phyloP scores from a whole-genome alignment of 2,329 filamentous ascomycete species.

The Trichothecium roseum region DNA sequence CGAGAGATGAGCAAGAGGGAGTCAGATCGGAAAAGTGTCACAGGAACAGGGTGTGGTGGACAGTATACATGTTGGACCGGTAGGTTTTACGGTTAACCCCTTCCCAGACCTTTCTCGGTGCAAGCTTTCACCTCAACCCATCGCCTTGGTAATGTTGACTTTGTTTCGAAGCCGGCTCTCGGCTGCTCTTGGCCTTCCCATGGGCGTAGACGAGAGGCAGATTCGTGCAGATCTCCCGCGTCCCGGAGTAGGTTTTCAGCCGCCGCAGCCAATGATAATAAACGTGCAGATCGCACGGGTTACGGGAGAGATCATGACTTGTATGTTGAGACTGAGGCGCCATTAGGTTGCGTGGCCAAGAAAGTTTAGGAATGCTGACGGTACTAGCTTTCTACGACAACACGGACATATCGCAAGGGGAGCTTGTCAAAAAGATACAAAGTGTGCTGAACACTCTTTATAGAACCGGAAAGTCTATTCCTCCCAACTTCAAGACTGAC shows the following conservation, averaged over 20 bases:
- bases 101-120: no score
- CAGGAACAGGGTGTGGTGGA: conserved; percentile 17
- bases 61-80: conserved; percentile 18
- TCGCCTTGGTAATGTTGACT: background rate
- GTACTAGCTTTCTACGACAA: conserved; percentile 14
- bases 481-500: conserved; percentile 11
- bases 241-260: conserved; percentile 13
- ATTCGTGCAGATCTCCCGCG: conserved; percentile 15
- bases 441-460: conserved; percentile 9
- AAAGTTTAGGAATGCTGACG: background rate
- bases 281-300: conserved; percentile 15
- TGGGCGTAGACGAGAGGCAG: conserved; percentile 15
- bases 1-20: conserved; percentile 13
- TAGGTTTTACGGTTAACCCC: no score
- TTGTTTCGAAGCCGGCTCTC: conserved; percentile 13
- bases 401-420: conserved; percentile 11
- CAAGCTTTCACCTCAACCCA: no score
- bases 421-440: conserved; percentile 15
- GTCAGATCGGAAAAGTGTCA: conserved; percentile 15
- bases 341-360: background rate
- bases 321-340: conserved; percentile 7
- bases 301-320: conserved; percentile 17
- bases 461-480: conserved; percentile 15
- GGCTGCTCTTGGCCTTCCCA: conserved; percentile 14
- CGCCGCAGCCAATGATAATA: conserved; percentile 13